Evolutionary conservation across 176 grass and related monocot genomes (phyloP), one percentile per base, ranked within the genome.

Genomic region (Oropetium thomaeum): DNA sequence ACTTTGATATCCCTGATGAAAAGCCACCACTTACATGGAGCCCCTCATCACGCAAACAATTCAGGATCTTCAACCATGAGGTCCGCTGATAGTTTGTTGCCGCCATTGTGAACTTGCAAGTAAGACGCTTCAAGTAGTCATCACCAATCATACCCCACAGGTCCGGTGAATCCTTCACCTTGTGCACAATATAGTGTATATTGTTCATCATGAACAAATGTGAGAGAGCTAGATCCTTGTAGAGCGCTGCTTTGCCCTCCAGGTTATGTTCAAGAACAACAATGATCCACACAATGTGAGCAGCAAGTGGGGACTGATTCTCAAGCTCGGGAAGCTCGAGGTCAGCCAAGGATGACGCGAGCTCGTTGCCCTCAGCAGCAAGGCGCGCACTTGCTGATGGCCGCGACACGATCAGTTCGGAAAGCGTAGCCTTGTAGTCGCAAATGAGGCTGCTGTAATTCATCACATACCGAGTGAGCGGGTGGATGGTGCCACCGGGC

Each of bases 181-280:
- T 98, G 82, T 94, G 81, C 13, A 90, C 91, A 51, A 98, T 98
- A 31, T 98, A 98, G 68, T 98, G 89, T 15, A 94, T 80, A 70
- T 98, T 98, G 84, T 98, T 98, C 95, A 98, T 87, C 70, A 84
- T 67, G 80, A 98, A 98, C 39, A 98, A 49, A 74, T 93, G 90
- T 0, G 79, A 84, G 39, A 94, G 87, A 3, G 89, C 81, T 59
- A 25, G 43, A 70, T 94, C 91, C 85, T 75, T 94, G 86, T 98
- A 98, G 41, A 92, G 88, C 8, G 78, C n/a, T 0, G 87, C 86
- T 87, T 98, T 94, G 62, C 81, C 81, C 30, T 94, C 89, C 16
- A 98, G 86, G 76, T 91, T 98, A 80, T 90, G 86, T 22, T 87
- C 81, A 48, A 98, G 88, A 37, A 98, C 79, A 62, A 89, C 73